Conservation (phyloP, 345 rosid genomes). For the Gossypium raimondii region DNA sequence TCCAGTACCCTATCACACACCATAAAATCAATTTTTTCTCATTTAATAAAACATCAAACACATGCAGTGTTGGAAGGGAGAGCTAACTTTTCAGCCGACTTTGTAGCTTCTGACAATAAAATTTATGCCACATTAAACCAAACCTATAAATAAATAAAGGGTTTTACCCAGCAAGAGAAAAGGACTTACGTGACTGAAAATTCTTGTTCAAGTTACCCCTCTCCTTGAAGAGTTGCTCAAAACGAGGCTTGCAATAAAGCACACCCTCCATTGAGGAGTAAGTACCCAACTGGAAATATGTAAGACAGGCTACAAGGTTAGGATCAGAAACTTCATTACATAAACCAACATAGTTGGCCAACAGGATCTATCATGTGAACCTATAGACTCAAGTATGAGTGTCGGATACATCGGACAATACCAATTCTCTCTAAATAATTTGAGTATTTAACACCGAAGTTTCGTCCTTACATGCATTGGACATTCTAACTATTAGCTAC, state of each 20-base stretch:
- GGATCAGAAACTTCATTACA: constrained; percentile 8
- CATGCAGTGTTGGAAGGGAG: constrained; percentile 16
- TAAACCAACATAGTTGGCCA: neutral
- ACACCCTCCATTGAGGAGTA: constrained; percentile 99
- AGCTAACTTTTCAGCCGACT: constrained; percentile 75
- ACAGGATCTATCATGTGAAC: neutral
- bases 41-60: constrained; percentile 6
- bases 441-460: neutral
- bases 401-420: neutral
- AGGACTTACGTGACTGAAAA: constrained; percentile 78
- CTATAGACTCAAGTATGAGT: neutral
- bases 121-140: constrained; percentile 25
- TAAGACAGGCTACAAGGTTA: constrained; percentile 17
- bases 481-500: neutral
- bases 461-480: neutral
- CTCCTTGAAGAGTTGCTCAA: constrained; percentile 97
- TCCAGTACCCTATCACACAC: neutral
- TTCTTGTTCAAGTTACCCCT: constrained; percentile 86
- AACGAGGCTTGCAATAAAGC: constrained; percentile 90
- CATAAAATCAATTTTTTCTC: neutral
- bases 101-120: constrained; percentile 64
- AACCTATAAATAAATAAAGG: constrained; percentile 5
- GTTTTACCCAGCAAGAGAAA: constrained; percentile 5
- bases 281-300: constrained; percentile 65
- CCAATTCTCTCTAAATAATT: neutral